Percentiles rank a stretch among this genome's conserved stretches.
Conservation (phyloP, 2,329 filamentous ascomycete genomes). For the Aspergillus sojae region DNA sequence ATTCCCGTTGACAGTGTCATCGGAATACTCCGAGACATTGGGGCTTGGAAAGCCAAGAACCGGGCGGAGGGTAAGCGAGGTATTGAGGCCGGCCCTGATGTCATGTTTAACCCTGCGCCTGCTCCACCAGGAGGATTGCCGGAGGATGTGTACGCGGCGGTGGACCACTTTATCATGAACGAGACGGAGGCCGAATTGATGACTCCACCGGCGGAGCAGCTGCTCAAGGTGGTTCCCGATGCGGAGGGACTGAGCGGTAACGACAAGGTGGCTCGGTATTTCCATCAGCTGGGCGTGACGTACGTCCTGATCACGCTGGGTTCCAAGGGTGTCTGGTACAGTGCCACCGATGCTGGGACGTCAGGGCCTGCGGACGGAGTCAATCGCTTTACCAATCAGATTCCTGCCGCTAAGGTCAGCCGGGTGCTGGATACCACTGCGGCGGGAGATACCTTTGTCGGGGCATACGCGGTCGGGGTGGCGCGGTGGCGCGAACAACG, state of each 20-base stretch:
- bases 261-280: constrained; percentile 61
- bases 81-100: constrained; percentile 52
- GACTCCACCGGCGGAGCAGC: constrained; percentile 52
- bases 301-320: constrained; percentile 86
- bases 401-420: constrained; percentile 68
- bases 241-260: constrained; percentile 49
- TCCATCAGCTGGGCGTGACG: constrained; percentile 69
- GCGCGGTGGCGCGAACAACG: constrained; percentile 54
- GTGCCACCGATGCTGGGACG: constrained; percentile 53
- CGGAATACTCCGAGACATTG: constrained; percentile 54
- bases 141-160: constrained; percentile 62
- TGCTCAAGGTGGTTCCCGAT: constrained; percentile 31
- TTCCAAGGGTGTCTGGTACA: constrained; percentile 72
- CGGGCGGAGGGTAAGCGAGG: constrained; percentile 40
- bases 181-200: constrained; percentile 84
- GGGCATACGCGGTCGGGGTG: constrained; percentile 76
- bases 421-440: constrained; percentile 89
- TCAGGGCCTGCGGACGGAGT: constrained; percentile 40
- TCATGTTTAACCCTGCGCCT: constrained; percentile 86
- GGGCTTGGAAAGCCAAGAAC: constrained; percentile 45
- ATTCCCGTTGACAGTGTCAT: constrained; percentile 69
- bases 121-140: constrained; percentile 75
- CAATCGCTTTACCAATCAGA: constrained; percentile 36
- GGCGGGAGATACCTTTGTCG: constrained; percentile 92
- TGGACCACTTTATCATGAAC: constrained; percentile 84